A percentile compares a stretch with the other conserved stretches of the same genome.
Evolutionary conservation across 257 asterid species (phyloP).

Genomic region (Solanum paucissectum): DNA sequence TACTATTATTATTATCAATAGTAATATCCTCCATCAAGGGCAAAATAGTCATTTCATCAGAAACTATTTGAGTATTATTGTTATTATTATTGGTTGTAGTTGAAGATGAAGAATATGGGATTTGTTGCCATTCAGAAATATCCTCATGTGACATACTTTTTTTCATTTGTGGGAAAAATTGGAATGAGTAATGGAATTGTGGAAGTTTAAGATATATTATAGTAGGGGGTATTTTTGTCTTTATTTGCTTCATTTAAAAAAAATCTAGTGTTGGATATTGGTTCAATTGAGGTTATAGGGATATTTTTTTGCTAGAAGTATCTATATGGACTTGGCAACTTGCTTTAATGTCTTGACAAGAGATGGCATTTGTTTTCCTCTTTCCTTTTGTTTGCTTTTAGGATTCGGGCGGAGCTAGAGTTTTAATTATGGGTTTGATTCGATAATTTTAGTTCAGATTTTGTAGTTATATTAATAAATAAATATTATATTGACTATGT

Average conservation of each 20-base stretch:
- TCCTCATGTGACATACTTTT: slow-evolving; percentile 35
- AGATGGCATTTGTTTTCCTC: background rate
- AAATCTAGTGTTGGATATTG: background rate
- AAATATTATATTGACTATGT: background rate
- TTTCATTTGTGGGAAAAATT: background rate
- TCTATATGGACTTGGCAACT: background rate
- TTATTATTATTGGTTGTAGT: background rate
- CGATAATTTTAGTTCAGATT: background rate
- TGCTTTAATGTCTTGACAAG: background rate
- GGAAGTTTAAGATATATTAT: background rate
- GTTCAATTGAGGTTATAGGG: background rate
- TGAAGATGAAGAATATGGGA: slow-evolving; percentile 17
- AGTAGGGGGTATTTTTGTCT: background rate
- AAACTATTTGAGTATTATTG: background rate
- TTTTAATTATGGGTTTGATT: background rate
- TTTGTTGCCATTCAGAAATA: slow-evolving; percentile 47
- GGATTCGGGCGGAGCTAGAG: background rate
- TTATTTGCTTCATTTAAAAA: background rate
- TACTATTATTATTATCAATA: background rate
- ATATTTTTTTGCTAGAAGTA: background rate
- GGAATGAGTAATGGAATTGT: background rate
- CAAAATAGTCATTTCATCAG: background rate
- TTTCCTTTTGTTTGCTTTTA: background rate
- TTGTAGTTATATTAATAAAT: background rate
- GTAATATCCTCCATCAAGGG: background rate